Base-by-base conservation (phyloP, 352 stramenopile species). In the Phytophthora pluvialis region DNA sequence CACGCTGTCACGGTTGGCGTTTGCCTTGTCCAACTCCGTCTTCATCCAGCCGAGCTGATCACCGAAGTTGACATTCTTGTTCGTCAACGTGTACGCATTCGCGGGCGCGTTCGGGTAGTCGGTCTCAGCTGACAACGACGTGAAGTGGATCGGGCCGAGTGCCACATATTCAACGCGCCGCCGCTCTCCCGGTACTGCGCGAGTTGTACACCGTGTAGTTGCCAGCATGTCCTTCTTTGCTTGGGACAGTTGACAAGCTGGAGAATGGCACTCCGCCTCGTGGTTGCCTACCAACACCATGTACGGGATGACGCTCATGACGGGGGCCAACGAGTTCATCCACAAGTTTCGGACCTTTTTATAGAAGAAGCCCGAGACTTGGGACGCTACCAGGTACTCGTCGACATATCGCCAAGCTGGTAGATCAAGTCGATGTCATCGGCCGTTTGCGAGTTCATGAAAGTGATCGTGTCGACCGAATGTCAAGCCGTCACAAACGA, bases 281-380 rank as follows among this genome's bases (percentile, higher is more conserved):
- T 97, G 90, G 71, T 97, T 97, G 21, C 89, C 90, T 1, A 88
- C 72, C 7, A 78, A 26, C 15, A 91, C 82, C 86, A 97, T 95
- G 74, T 94, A 96, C n/a, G 90, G 86, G 39, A 89, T 53, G 15
- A 60, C 15, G 15, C 50, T 68, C 77, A 85, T 88, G 33, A 81
- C 42, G 1, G 79, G 67, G 16, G 72, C 57, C 25, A 93, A 54
- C 35, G 72, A 52, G 48, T 88, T 85, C 81, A 96, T 91, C 73
- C 79, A 97, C 56, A n/a, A n/a, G n/a, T n/a, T n/a, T n/a, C n/a
- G n/a, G 4, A 81, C 80, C 39, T 94, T 73, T 43, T 97, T 87
- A 67, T 93, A 97, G 58, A 90, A 90, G 73, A 96, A 96, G 0
- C 80, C 75, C 1, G 76, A 52, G 8, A 39, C 35, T 31, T 85